Percentiles rank a stretch among this genome's conserved stretches.
Evolutionary conservation across 192 early-diverging fungal genomes (phyloP).

Genomic region (Mortierella hygrophila): DNA sequence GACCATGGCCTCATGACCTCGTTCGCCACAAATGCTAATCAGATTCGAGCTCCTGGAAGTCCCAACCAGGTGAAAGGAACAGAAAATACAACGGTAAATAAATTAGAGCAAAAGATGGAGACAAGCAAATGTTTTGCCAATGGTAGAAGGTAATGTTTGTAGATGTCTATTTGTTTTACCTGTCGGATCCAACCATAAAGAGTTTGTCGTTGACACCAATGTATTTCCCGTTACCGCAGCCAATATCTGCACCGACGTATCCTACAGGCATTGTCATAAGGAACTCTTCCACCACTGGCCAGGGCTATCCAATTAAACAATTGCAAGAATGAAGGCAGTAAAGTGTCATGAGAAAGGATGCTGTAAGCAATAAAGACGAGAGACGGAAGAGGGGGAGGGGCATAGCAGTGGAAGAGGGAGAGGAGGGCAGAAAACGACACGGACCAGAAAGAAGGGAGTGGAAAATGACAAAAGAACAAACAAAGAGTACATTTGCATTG

Average conservation of each 20-base stretch:
- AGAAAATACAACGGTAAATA: neutral
- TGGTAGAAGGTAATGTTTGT: neutral
- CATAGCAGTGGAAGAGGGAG: no score
- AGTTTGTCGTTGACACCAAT: slow-evolving; percentile 89
- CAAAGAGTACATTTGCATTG: neutral
- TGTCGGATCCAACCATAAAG: slow-evolving; percentile 87
- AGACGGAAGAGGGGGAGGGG: neutral
- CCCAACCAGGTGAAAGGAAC: neutral
- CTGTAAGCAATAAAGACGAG: neutral
- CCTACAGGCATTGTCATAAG: slow-evolving; percentile 70
- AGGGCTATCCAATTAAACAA: slow-evolving; percentile 67
- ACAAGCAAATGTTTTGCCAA: neutral
- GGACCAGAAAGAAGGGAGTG: neutral
- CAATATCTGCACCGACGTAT: slow-evolving; percentile 92
- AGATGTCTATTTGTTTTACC: slow-evolving; percentile 57
- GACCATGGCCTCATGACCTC: slow-evolving; percentile 86
- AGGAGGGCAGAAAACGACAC: no score
- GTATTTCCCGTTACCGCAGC: slow-evolving; percentile 99
- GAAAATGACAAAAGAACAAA: neutral
- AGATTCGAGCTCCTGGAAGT: slow-evolving; percentile 76
- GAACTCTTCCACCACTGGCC: slow-evolving; percentile 95
- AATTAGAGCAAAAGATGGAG: neutral
- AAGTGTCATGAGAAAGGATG: neutral
- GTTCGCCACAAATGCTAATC: slow-evolving; percentile 77
- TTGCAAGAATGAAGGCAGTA: neutral